A percentile compares a stretch with the other conserved stretches of the same genome.
These are phyloP conservation scores for Stromatinia cepivora DNA, from an alignment of 2,329 filamentous ascomycete species.

Conservation along the genomic window DNA sequence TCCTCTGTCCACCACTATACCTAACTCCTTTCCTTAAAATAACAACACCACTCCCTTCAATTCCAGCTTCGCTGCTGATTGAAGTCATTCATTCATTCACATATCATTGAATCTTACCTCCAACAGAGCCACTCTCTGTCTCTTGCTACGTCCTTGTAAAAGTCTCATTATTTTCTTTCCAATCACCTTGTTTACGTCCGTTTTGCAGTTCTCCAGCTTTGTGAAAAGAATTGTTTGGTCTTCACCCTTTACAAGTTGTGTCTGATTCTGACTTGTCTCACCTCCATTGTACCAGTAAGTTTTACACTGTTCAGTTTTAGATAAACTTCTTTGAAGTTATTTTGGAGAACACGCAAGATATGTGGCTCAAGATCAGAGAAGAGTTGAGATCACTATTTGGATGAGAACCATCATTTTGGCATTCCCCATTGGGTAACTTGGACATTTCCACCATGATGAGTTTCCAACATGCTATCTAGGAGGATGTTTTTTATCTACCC, in stretches of 20 bases:
- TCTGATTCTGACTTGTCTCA: background rate
- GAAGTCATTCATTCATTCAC: background rate
- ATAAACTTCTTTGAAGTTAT: background rate
- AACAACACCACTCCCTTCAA: background rate
- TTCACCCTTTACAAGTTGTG: background rate
- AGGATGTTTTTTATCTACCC: background rate
- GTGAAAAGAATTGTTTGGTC: background rate
- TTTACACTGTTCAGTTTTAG: background rate
- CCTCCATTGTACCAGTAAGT: background rate
- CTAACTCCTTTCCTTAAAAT: background rate
- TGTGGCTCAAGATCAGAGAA: background rate
- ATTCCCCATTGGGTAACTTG: background rate
- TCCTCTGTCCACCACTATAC: background rate
- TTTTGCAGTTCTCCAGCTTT: background rate
- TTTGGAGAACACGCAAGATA: background rate
- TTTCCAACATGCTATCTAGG: background rate
- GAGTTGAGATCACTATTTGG: background rate
- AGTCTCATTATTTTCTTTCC: constrained; percentile 1
- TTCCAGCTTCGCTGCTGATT: background rate
- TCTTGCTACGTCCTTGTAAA: background rate
- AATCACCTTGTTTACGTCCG: background rate
- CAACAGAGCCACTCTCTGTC: constrained; percentile 1
- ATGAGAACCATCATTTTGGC: background rate
- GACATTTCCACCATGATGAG: background rate
- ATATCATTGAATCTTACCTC: background rate